Evolutionary conservation across 345 rosid species (phyloP).

Genomic region (Eutrema heterophyllum): DNA sequence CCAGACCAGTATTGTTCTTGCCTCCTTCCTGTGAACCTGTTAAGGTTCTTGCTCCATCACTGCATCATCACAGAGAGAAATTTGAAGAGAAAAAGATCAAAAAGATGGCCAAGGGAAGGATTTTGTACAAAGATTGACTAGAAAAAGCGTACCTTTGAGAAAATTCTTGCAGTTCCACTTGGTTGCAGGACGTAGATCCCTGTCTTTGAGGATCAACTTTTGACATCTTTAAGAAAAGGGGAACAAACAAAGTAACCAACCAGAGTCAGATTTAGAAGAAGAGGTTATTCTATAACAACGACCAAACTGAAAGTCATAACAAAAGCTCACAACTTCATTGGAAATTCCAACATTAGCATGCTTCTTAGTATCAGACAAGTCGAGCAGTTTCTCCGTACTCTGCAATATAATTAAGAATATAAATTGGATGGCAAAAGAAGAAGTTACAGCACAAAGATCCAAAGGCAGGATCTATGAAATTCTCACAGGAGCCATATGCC

Average conservation of each 20-base stretch:
- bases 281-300: background rate
- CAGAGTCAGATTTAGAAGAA: slow-evolving; percentile 11
- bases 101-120: background rate
- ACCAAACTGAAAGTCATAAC: slow-evolving; percentile 16
- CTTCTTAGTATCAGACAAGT: slow-evolving; percentile 39
- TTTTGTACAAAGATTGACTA: background rate
- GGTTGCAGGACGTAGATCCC: slow-evolving; percentile 17
- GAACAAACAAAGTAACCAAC: slow-evolving; percentile 9
- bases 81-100: background rate
- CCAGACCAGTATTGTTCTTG: slow-evolving; percentile 33
- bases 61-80: slow-evolving; percentile 24
- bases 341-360: slow-evolving; percentile 35
- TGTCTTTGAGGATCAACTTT: slow-evolving; percentile 20
- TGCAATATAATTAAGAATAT: slow-evolving; percentile 26
- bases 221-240: slow-evolving; percentile 23
- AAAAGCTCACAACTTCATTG: slow-evolving; percentile 32
- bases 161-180: slow-evolving; percentile 25
- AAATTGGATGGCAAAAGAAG: slow-evolving; percentile 7
- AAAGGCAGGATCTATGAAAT: slow-evolving; percentile 4
- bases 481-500: slow-evolving; percentile 14
- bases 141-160: slow-evolving; percentile 32
- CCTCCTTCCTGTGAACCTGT: slow-evolving; percentile 14
- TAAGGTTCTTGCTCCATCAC: slow-evolving; percentile 31
- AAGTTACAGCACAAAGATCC: slow-evolving; percentile 6
- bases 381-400: slow-evolving; percentile 49